Percentiles rank a stretch among this genome's conserved stretches.
Conservation (phyloP, 2,329 filamentous ascomycete species). For the Zopfia rhizophila region DNA sequence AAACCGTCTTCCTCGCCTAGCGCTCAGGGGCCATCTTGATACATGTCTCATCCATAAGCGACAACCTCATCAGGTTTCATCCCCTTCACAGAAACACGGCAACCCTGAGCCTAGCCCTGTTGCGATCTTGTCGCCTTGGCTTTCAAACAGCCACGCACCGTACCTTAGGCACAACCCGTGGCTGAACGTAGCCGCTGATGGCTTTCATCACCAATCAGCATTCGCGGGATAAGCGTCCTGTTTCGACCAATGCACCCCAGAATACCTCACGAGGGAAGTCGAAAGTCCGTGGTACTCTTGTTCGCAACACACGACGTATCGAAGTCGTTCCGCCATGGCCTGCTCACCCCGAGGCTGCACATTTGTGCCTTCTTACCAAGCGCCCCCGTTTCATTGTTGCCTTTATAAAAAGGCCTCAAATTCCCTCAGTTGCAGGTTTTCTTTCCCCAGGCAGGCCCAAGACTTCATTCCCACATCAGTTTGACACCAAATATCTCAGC, state of each 20-base stretch:
- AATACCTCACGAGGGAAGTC: constrained; percentile 17
- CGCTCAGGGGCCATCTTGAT: constrained; percentile 22
- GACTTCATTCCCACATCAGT: constrained; percentile 43
- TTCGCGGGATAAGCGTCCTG: constrained; percentile 15
- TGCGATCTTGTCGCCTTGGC: constrained; percentile 26
- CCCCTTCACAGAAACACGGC: constrained; percentile 41
- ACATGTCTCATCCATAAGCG: constrained; percentile 37
- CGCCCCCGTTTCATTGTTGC: constrained; percentile 36
- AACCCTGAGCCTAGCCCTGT: constrained; percentile 23
- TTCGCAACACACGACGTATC: constrained; percentile 48
- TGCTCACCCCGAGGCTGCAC: constrained; percentile 36
- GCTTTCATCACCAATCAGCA: constrained; percentile 37
- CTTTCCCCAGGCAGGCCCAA: constrained; percentile 49
- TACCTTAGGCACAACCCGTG: constrained; percentile 38
- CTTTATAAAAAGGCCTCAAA: constrained; percentile 50
- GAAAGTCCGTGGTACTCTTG: constrained; percentile 33
- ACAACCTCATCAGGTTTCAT: constrained; percentile 44
- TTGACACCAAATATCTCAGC: constrained; percentile 39
- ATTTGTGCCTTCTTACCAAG: constrained; percentile 25
- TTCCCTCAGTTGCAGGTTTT: constrained; percentile 38
- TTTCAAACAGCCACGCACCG: constrained; percentile 39
- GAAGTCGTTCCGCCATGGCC: constrained; percentile 45
- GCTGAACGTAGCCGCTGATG: constrained; percentile 37
- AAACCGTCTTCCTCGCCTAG: neutral
- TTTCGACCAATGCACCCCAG: constrained; percentile 19